Percentiles rank a stretch among this genome's conserved stretches.
These are phyloP conservation scores for Cunninghamia lanceolata DNA, from an alignment of 75 land plant species.

Conservation along the genomic window DNA sequence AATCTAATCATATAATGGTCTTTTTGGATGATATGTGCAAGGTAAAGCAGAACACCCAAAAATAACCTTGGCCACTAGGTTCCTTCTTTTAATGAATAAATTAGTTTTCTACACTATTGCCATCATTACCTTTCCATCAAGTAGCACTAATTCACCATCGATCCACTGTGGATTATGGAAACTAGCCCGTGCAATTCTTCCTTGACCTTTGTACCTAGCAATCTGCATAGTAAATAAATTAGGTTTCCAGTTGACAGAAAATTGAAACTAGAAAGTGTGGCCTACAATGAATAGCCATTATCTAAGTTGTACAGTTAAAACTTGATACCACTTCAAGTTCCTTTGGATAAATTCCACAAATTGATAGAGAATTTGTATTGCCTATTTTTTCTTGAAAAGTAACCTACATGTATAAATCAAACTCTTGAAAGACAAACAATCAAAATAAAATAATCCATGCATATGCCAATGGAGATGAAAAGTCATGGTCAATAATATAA, in stretches of 20 bases:
- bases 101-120: not conserved
- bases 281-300: too few relatives aligned
- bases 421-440: too few relatives aligned
- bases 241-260: too few relatives aligned
- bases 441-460: slow-evolving; percentile 1
- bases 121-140: too few relatives aligned
- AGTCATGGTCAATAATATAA: not conserved
- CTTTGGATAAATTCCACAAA: too few relatives aligned
- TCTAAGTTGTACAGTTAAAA: too few relatives aligned
- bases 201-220: too few relatives aligned
- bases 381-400: slow-evolving; percentile 88
- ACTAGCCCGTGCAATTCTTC: slow-evolving; percentile 90
- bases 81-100: not conserved
- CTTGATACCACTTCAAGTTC: too few relatives aligned
- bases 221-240: too few relatives aligned
- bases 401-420: slow-evolving; percentile 57
- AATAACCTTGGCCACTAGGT: not conserved
- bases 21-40: not conserved
- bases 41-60: not conserved
- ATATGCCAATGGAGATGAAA: not conserved
- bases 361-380: slow-evolving; percentile 60
- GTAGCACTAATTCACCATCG: slow-evolving; percentile 89
- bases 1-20: not conserved
- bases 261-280: too few relatives aligned
- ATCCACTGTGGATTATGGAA: slow-evolving; percentile 86